phyloP scores from a whole-genome alignment of 495 filamentous ascomycete genomes.

The Letharia columbiana region DNA sequence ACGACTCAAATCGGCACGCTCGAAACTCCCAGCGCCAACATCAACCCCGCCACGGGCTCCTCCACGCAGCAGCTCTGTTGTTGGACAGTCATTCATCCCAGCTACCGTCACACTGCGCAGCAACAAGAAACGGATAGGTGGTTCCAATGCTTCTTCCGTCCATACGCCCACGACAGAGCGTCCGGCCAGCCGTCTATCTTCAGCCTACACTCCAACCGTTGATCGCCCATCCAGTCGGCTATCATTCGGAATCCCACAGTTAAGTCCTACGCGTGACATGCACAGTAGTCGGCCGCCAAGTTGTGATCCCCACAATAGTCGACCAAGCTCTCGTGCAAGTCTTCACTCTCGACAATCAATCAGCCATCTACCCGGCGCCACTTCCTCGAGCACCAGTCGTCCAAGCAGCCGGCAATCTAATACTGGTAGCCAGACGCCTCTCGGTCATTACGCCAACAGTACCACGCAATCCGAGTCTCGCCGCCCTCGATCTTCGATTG shows the following conservation, averaged over 20 bases:
- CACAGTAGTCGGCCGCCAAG: slow-evolving; percentile 24
- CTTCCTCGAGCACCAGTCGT: slow-evolving; percentile 44
- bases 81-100: slow-evolving; percentile 52
- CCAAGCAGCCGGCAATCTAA: slow-evolving; percentile 63
- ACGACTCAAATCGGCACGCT: slow-evolving; percentile 84
- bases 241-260: slow-evolving; percentile 42
- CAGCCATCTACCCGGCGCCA: slow-evolving; percentile 20
- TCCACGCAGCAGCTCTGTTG: slow-evolving; percentile 51
- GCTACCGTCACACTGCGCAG: slow-evolving; percentile 69
- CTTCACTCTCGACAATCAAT: slow-evolving; percentile 31
- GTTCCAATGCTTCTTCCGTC: slow-evolving; percentile 49
- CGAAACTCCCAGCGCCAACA: slow-evolving; percentile 76
- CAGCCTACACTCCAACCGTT: slow-evolving; percentile 32
- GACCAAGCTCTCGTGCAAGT: slow-evolving; percentile 44
- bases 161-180: slow-evolving; percentile 37
- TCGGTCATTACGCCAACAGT: slow-evolving; percentile 36
- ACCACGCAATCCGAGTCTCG: slow-evolving; percentile 31
- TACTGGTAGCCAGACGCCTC: slow-evolving; percentile 54
- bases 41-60: slow-evolving; percentile 74
- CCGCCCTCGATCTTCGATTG: slow-evolving; percentile 49
- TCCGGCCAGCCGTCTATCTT: slow-evolving; percentile 28
- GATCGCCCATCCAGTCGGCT: slow-evolving; percentile 33
- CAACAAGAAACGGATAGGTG: slow-evolving; percentile 56
- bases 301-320: slow-evolving; percentile 29
- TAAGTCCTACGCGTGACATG: slow-evolving; percentile 25